Base-by-base conservation (phyloP, 2,329 filamentous ascomycete species). In the Sclerotinia spermophila region DNA sequence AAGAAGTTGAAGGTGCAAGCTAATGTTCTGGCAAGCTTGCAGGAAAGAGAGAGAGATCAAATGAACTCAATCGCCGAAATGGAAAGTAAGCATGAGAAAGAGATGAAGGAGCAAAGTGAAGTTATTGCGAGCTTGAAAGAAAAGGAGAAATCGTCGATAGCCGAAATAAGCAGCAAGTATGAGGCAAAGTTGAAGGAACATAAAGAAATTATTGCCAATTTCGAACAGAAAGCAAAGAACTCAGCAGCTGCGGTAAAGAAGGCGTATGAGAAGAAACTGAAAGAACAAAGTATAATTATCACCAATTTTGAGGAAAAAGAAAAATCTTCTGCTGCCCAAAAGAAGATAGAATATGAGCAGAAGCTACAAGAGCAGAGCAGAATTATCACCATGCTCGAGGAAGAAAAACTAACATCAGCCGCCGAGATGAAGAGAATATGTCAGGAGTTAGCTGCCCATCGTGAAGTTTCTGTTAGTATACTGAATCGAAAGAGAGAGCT, bases 391-490 rank as follows among this genome's bases (percentile, higher is more conserved):
- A 27, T 21, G 13, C 33, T 65, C 24, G 15, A 51, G 40, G 8
- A 40, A 27, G 24, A 65, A 40, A 40, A 40, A 11, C 3, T 27
- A 15, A 17, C 33, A 2, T 40, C 33, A 21, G 15, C 24, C 13
- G 24, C 45, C 17, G 24, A 40, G 44, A 65, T 65, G 45, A n/a
- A 40, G 24, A 48, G 5, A 1, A 6, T 65, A 3, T 17, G 33
- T 38, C 45, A 24, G 24, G 61, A 65, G 40, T 24, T 65, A 21
- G 45, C 33, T 15, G 45, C 33, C 2, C 61, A 65, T 35, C 35
- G 61, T 21, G 61, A 65, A n/a, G 30, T 65, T 11, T 65, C 61
- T 19, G 35, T 65, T 33, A 65, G 61, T 17, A 58, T 68, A 8
- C 33, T 68, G 27, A 27, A 21, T 24, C 42, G 40, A 15, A 68